Percentiles rank a stretch among this genome's conserved stretches.
These are phyloP conservation scores for Colletotrichum truncatum DNA, from an alignment of 2,329 filamentous ascomycete species.

Conservation along the genomic window DNA sequence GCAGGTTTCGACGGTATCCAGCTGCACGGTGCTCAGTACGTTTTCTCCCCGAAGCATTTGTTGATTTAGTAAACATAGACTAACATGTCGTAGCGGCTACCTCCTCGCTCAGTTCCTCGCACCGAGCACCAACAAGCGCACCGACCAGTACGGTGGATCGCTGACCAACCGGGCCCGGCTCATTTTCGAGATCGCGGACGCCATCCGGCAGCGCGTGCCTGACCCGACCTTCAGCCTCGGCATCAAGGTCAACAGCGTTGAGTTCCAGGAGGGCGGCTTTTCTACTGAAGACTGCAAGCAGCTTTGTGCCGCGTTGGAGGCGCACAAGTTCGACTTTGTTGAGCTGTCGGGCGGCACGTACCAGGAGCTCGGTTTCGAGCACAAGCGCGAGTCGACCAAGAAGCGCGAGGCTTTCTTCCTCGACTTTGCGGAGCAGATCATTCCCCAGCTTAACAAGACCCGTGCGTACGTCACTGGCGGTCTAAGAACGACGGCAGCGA, in stretches of 20 bases:
- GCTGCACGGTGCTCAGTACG: slow-evolving; percentile 55
- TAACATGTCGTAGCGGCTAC: slow-evolving; percentile 45
- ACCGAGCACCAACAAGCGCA: slow-evolving; percentile 51
- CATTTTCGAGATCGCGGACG: slow-evolving; percentile 53
- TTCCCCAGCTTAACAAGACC: slow-evolving; percentile 55
- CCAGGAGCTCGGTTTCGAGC: slow-evolving; percentile 59
- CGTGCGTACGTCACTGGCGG: slow-evolving; percentile 69
- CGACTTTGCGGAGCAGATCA: slow-evolving; percentile 65
- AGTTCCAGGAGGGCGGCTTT: slow-evolving; percentile 64
- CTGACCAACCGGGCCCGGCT: slow-evolving; percentile 56
- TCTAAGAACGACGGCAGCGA: slow-evolving; percentile 61
- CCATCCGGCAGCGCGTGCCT: slow-evolving; percentile 42
- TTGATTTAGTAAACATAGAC: neutral
- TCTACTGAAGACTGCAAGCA: slow-evolving; percentile 58
- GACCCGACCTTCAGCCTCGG: slow-evolving; percentile 52
- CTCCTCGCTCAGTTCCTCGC: slow-evolving; percentile 55
- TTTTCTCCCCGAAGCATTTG: too few species aligned
- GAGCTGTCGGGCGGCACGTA: slow-evolving; percentile 70
- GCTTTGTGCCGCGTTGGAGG: slow-evolving; percentile 57
- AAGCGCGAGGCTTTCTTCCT: slow-evolving; percentile 69
- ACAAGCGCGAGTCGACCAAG: slow-evolving; percentile 62
- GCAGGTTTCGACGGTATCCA: slow-evolving; percentile 61
- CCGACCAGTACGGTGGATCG: slow-evolving; percentile 56
- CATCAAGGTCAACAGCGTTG: slow-evolving; percentile 68
- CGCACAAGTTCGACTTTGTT: slow-evolving; percentile 62